Conservation (phyloP, 257 asterid genomes). For the Perilla frutescens region DNA sequence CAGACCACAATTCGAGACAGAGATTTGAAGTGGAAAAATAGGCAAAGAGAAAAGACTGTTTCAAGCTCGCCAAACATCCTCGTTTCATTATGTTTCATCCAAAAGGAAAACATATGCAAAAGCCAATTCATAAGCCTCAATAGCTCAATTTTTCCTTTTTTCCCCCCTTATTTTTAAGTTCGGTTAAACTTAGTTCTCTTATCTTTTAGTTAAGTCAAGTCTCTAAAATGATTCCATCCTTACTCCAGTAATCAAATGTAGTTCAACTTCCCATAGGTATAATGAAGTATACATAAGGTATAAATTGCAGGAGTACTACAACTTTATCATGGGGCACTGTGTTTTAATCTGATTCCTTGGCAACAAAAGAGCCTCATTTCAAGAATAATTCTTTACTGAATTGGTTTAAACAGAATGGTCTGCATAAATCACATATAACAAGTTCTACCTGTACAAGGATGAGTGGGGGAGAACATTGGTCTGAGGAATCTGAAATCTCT, state of each 20-base stretch:
- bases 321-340: background rate
- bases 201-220: too few species aligned
- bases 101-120: background rate
- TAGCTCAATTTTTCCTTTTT: background rate
- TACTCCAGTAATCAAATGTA: too few species aligned
- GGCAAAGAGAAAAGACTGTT: background rate
- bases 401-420: background rate
- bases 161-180: background rate
- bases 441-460: background rate
- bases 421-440: background rate
- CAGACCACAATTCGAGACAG: background rate
- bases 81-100: background rate
- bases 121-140: background rate
- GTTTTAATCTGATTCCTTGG: background rate
- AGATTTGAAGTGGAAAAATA: background rate
- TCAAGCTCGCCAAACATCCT: background rate
- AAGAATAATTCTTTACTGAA: background rate
- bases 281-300: too few species aligned
- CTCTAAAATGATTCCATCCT: too few species aligned
- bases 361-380: background rate
- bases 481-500: background rate
- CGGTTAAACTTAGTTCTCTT: too few species aligned
- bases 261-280: too few species aligned
- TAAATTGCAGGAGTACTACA: background rate
- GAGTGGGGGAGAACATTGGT: background rate